These are phyloP conservation scores for Candida adriatica DNA, from an alignment of 805 yeast genomes.

Conservation along the genomic window DNA sequence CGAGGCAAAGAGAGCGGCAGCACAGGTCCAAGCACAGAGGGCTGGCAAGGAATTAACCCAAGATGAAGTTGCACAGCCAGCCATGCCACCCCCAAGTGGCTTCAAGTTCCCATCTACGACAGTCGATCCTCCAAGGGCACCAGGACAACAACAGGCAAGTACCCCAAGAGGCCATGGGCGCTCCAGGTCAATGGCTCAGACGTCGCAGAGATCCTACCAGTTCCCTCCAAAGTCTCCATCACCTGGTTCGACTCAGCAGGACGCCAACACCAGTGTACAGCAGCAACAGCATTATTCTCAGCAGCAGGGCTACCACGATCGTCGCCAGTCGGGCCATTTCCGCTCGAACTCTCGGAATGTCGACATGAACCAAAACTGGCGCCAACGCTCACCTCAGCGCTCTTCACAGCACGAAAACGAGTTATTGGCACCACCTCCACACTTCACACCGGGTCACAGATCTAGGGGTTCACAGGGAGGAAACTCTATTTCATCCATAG, in stretches of 20 bases:
- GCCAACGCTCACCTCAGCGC: conserved; percentile 35
- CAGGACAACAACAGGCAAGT: conserved; percentile 5
- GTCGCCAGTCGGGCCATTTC: conserved; percentile 35
- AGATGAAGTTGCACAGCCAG: conserved; percentile 7
- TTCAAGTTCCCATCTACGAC: conserved; percentile 53
- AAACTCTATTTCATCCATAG: conserved; percentile 37
- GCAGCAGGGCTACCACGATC: conserved; percentile 32
- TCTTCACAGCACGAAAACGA: conserved; percentile 23
- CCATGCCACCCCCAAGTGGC: conserved; percentile 27
- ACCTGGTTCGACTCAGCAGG: conserved; percentile 1
- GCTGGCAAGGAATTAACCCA: conserved; percentile 19
- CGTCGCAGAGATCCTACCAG: conserved; percentile 49
- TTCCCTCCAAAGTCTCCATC: conserved; percentile 47
- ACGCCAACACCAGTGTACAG: too few species aligned
- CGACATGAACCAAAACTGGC: conserved; percentile 55
- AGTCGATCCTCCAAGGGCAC: conserved; percentile 26
- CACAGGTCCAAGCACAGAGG: conserved; percentile 76
- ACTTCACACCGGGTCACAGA: conserved; percentile 68
- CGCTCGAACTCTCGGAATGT: conserved; percentile 32
- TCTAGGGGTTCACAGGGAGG: conserved; percentile 66
- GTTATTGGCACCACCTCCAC: conserved; percentile 11
- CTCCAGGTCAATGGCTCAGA: conserved; percentile 19
- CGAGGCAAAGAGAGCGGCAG: conserved; percentile 97
- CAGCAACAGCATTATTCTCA: too few species aligned
- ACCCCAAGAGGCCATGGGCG: conserved; percentile 17